Conservation (phyloP, 2,329 filamentous ascomycete species). For the Domatiomyces catenatus region DNA sequence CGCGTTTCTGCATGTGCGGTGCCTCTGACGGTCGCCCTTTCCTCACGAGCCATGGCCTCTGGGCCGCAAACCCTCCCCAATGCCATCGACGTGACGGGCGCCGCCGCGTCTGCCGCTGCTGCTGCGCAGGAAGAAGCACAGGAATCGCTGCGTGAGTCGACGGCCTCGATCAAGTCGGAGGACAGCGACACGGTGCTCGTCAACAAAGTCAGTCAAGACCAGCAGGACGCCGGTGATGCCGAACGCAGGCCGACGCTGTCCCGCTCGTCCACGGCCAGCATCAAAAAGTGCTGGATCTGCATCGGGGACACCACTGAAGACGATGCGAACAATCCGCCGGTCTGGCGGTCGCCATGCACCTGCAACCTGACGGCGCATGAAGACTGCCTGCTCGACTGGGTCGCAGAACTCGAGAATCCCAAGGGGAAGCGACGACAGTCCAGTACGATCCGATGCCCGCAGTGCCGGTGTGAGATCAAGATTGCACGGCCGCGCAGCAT, state of each 20-base stretch:
- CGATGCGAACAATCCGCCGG: conserved; percentile 37
- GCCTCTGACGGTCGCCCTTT: too few relatives aligned
- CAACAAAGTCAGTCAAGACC: conserved; percentile 5
- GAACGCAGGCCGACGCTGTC: conserved; percentile 7
- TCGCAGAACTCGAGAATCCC: conserved; percentile 67
- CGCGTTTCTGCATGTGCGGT: too few relatives aligned
- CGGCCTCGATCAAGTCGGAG: conserved; percentile 16
- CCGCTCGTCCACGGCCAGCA: conserved; percentile 21
- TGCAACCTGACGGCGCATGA: conserved; percentile 88
- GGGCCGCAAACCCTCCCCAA: background rate
- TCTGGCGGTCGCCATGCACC: conserved; percentile 78
- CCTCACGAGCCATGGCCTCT: background rate
- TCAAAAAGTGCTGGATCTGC: conserved; percentile 52
- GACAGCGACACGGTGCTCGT: conserved; percentile 16
- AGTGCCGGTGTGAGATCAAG: conserved; percentile 71
- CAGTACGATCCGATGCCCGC: conserved; percentile 59
- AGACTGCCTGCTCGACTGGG: conserved; percentile 76
- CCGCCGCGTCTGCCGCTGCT: background rate
- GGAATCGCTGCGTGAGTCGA: conserved; percentile 1
- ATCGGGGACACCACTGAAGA: conserved; percentile 52
- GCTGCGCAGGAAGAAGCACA: background rate
- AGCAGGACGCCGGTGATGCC: conserved; percentile 1
- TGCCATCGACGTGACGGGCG: background rate
- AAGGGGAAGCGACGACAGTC: conserved; percentile 34
- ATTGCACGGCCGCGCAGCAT: conserved; percentile 60